phyloP scores from a whole-genome alignment of 1,284 basidiomycete species.

The Sporisorium reilianum region DNA sequence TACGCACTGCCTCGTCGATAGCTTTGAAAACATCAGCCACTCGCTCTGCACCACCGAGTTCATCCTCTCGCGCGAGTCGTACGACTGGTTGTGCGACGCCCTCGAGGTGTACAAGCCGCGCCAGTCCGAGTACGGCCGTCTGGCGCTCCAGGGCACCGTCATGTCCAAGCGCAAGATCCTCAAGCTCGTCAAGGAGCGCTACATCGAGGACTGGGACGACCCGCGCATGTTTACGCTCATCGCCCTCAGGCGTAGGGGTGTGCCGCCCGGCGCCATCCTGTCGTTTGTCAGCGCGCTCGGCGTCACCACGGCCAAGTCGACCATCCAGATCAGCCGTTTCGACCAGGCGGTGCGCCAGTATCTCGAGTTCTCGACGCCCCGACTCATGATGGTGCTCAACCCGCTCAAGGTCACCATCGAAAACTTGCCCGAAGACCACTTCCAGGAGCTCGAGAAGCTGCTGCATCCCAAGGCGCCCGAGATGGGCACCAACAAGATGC shows the following conservation, averaged over 20 bases:
- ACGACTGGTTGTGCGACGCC: conserved; percentile 99
- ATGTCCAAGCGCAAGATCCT: conserved; percentile 97
- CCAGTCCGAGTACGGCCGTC: conserved; percentile 95
- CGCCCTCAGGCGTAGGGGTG: conserved; percentile 90
- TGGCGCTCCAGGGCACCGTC: conserved; percentile 93
- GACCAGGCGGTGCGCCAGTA: conserved; percentile 90
- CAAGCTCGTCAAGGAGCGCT: conserved; percentile 84
- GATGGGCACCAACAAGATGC: conserved; percentile 84
- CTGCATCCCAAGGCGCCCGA: conserved; percentile 93
- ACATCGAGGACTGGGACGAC: conserved; percentile 96
- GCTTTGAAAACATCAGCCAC: conserved; percentile 98
- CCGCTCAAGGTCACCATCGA: conserved; percentile 88
- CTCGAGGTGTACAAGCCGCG: conserved; percentile 97
- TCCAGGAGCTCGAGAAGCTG: conserved; percentile 86
- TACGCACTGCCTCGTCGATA: conserved; percentile 98
- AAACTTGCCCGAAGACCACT: conserved; percentile 88
- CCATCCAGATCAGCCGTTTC: conserved; percentile 88
- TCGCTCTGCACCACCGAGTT: conserved; percentile 98
- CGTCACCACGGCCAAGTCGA: conserved; percentile 84
- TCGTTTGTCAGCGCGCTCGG: conserved; percentile 93
- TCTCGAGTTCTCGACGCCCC: conserved; percentile 87
- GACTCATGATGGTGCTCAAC: conserved; percentile 90
- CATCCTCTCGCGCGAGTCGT: conserved; percentile 93
- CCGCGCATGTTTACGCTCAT: conserved; percentile 98
- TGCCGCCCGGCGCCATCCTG: conserved; percentile 93